These are phyloP conservation scores for Malus hybrid DNA, from an alignment of 331 rosid species.

Conservation along the genomic window DNA sequence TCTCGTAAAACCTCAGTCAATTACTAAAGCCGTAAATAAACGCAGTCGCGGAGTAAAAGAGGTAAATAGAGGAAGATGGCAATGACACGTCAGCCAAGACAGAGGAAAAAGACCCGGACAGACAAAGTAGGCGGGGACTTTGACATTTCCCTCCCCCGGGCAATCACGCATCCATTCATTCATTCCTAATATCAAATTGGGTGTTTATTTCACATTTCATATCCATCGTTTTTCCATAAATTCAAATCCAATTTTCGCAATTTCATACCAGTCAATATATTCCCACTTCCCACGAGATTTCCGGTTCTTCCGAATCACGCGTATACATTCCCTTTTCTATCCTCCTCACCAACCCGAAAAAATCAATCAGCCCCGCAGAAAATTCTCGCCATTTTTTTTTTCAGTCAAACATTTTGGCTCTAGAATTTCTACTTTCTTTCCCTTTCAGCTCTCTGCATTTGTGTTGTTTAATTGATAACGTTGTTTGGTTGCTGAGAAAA, in stretches of 20 bases:
- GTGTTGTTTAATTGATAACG: neutral
- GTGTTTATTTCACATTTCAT: neutral
- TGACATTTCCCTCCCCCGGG: neutral
- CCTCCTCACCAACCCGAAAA: neutral
- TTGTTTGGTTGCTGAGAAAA: neutral
- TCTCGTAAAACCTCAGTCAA: too few species aligned
- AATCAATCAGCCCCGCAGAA: neutral
- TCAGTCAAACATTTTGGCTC: neutral
- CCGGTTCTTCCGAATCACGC: neutral
- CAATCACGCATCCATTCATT: neutral
- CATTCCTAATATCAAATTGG: neutral
- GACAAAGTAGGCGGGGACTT: neutral
- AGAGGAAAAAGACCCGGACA: neutral
- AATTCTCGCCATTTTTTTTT: neutral
- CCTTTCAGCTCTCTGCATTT: neutral
- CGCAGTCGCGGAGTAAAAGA: too few species aligned
- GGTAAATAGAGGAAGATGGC: neutral
- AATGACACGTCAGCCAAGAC: neutral
- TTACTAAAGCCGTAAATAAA: too few species aligned
- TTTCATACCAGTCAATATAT: neutral
- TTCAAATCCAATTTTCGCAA: neutral
- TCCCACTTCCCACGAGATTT: conserved; percentile 3
- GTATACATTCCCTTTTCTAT: neutral
- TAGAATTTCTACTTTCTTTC: neutral
- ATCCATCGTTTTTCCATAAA: neutral